Evolutionary conservation across 148 eudicot genomes (phyloP).

Genomic region (Pharnaceum exiguum): DNA sequence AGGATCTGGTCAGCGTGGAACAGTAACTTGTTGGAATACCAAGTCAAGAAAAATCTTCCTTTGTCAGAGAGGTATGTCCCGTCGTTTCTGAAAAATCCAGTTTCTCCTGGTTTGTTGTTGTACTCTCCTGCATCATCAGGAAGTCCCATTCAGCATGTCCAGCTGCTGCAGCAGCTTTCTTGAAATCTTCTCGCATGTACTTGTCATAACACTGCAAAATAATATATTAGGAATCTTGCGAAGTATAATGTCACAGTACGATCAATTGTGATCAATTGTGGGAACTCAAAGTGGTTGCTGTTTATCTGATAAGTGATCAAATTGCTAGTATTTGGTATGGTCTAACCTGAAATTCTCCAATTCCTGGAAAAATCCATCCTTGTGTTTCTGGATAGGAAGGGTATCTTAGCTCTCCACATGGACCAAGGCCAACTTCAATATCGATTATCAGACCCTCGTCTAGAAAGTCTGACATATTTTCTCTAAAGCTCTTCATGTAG

Average conservation of each 20-base stretch:
- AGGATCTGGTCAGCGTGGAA: conserved; percentile 80
- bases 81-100: conserved; percentile 54
- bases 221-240: no score
- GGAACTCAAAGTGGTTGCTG: no score
- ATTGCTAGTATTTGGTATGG: neutral
- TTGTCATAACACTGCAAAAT: conserved; percentile 84
- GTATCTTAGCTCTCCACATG: conserved; percentile 81
- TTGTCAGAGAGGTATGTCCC: conserved; percentile 55
- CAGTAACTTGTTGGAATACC: conserved; percentile 78
- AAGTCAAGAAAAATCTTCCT: conserved; percentile 81
- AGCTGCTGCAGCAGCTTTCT: conserved; percentile 49
- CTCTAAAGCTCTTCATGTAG: conserved; percentile 76
- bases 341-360: conserved; percentile 86
- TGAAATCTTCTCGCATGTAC: conserved; percentile 63
- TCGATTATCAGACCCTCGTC: conserved; percentile 50
- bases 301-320: no score
- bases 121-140: conserved; percentile 74
- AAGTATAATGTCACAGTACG: no score
- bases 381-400: conserved; percentile 69
- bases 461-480: conserved; percentile 61
- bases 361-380: conserved; percentile 79
- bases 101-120: conserved; percentile 55
- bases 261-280: neutral
- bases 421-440: conserved; percentile 91
- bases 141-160: conserved; percentile 71